These are phyloP conservation scores for Chlorella sp. DNA, from an alignment of 139 green algal genomes.

Conservation along the genomic window DNA sequence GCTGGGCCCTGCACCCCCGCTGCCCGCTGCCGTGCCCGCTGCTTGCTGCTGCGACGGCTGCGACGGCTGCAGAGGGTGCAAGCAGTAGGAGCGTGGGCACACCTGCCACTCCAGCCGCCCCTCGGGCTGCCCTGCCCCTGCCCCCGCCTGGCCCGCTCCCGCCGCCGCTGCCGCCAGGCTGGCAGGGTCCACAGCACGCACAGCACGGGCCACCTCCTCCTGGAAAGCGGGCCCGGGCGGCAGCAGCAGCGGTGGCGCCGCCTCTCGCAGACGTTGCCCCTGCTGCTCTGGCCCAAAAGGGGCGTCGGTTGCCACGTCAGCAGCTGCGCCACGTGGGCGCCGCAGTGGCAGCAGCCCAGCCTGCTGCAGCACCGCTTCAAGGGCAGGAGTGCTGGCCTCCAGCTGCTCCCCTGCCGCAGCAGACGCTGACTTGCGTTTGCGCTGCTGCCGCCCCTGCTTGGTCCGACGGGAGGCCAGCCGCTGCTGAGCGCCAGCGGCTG, in stretches of 20 bases:
- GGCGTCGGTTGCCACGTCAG: neutral
- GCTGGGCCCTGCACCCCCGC: neutral
- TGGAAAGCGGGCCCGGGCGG: neutral
- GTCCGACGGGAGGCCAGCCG: neutral
- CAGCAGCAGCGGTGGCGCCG: neutral
- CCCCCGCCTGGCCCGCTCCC: neutral
- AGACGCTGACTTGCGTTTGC: conserved; percentile 10
- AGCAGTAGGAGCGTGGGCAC: neutral
- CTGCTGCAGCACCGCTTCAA: conserved; percentile 15
- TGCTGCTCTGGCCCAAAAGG: neutral
- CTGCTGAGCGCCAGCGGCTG: neutral
- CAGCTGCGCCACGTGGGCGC: neutral
- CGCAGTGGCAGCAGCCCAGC: conserved; percentile 14
- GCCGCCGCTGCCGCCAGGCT: neutral
- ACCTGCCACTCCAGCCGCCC: conserved; percentile 12
- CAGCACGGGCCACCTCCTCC: neutral
- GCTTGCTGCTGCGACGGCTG: neutral
- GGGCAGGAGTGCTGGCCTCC: neutral
- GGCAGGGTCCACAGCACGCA: neutral
- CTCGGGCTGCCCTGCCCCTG: neutral
- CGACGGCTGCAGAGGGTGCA: neutral
- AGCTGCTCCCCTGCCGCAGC: neutral
- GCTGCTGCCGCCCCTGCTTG: neutral
- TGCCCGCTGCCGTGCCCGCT: neutral
- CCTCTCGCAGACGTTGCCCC: neutral